Base-by-base conservation (phyloP, 2,329 filamentous ascomycete genomes). In the Penicillium frequentans region DNA sequence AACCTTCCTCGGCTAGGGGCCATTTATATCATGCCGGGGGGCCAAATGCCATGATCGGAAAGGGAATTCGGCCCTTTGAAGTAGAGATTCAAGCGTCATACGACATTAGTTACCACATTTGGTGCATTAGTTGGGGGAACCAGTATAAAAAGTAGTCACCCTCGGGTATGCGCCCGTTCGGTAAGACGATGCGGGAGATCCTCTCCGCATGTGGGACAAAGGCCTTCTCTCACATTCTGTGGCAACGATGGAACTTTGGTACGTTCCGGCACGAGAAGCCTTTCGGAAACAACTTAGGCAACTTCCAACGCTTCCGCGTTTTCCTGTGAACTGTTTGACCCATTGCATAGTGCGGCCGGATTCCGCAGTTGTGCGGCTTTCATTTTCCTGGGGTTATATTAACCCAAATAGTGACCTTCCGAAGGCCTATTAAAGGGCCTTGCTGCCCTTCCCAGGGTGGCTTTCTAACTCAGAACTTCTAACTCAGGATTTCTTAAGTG, bases 121-220 rank as follows among this genome's bases (percentile, higher is more conserved):
- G 24, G 44, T 21, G 44, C 14, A 29, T 47, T 42, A 21, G 23
- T 14, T 42, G 39, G 39, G 37, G 19, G 19, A 23, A 23, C 5
- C 39, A 23, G 19, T 42, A 13, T 23, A 42, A 10, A 42, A 2
- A 6, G 19, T 13, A 39, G 26, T 33, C 10, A 50, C 19, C 58
- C 58, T 60, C 58, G 58, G 58, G 49, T 58, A 54, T 45, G 31
- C 16, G 14, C 31, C 31, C 3, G 39, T 49, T 55, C 58, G 58
- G 58, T 56, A 56, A 52, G 42, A 39, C 49, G 27, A 29, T 48
- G 49, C 58, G 58, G 55, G 58, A 60, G 49, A 60, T 58, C 42
- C 49, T 29, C 19, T 31, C 24, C 13, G 11, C 24, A 7, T 4
- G 21, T 33, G 31, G 21, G 23, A 33, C 31, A 37, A 33, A 21